Percentiles rank a stretch among this genome's conserved stretches.
Evolutionary conservation across 192 early-diverging fungal genomes (phyloP).

Genomic region (Coemansia sp.): DNA sequence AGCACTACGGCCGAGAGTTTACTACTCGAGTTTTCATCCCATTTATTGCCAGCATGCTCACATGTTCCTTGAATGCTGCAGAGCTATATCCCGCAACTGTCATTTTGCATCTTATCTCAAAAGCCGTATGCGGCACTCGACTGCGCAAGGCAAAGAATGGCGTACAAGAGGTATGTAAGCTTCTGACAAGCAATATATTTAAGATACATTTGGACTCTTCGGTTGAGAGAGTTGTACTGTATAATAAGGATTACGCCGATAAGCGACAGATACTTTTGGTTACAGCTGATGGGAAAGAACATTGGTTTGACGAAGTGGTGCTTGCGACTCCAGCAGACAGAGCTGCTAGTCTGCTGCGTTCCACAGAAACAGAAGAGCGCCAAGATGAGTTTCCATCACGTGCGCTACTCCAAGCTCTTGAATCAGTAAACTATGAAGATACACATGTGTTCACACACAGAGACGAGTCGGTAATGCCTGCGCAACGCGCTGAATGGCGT

Average conservation of each 20-base stretch:
- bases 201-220: conserved; percentile 11
- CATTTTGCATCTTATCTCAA: conserved; percentile 36
- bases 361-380: not conserved
- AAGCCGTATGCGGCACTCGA: conserved; percentile 30
- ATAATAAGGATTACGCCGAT: not conserved
- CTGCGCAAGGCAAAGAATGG: conserved; percentile 42
- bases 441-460: conserved; percentile 43
- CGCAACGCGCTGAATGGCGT: conserved; percentile 32
- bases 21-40: conserved; percentile 31
- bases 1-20: conserved; percentile 24
- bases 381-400: conserved; percentile 10
- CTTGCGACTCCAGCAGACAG: conserved; percentile 46
- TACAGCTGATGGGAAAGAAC: conserved; percentile 8
- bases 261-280: conserved; percentile 3
- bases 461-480: conserved; percentile 51
- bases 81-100: conserved; percentile 40
- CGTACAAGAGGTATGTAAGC: conserved; percentile 36
- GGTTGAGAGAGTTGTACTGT: conserved; percentile 14
- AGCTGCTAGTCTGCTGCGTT: conserved; percentile 14
- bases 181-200: conserved; percentile 8
- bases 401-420: conserved; percentile 35
- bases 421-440: conserved; percentile 42
- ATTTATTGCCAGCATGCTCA: conserved; percentile 44
- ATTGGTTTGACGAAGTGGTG: conserved; percentile 33
- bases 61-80: conserved; percentile 40